Conservation (phyloP, 78 protist species). For the Isochrysis galbana region DNA sequence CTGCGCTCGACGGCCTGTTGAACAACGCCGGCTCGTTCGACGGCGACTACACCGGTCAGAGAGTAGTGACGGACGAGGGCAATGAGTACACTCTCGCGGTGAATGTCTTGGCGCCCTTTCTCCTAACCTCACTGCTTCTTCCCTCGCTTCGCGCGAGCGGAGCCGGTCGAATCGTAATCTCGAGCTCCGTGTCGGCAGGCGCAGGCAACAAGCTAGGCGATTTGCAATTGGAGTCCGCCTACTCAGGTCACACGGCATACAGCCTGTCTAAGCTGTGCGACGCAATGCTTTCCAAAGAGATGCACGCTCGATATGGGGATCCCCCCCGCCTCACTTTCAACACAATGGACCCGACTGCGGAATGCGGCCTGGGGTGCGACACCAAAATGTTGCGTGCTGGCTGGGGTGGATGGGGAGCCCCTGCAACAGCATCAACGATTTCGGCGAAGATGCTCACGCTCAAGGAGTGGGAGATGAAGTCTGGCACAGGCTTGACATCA, state of each 20-base stretch:
- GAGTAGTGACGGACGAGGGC: background rate
- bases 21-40: constrained; percentile 5
- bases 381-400: constrained; percentile 23
- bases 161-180: background rate
- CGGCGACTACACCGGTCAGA: constrained; percentile 19
- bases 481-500: background rate
- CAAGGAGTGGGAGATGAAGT: no score
- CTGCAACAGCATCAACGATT: background rate
- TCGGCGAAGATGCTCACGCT: background rate
- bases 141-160: background rate
- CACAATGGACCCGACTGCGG: constrained; percentile 18
- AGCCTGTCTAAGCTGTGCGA: background rate
- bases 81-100: background rate
- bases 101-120: constrained; percentile 2
- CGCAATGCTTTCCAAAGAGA: background rate
- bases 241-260: background rate
- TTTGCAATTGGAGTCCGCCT: background rate
- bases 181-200: background rate
- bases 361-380: background rate
- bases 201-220: background rate
- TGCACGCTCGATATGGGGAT: background rate
- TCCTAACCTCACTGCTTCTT: background rate
- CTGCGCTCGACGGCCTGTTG: background rate
- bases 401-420: background rate
- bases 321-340: background rate